Base-by-base conservation (phyloP, 2,329 filamentous ascomycete genomes). In the Periconia sp. region DNA sequence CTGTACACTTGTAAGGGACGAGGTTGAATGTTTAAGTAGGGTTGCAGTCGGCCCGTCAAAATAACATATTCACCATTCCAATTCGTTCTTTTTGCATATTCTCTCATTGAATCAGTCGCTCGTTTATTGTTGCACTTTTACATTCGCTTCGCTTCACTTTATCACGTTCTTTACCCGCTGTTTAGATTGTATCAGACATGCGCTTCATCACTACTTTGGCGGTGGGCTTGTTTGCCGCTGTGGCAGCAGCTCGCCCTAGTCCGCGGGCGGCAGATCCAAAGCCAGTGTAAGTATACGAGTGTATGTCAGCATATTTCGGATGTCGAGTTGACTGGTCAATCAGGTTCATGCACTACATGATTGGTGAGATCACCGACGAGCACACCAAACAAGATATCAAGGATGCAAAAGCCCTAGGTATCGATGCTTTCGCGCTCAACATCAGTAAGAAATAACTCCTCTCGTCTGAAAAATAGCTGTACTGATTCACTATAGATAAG, bases 401-500 rank as follows among this genome's bases (percentile, higher is more conserved):
- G 15, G 65, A 69, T 42, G 65, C 64, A 9, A 62, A 64, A 46
- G 49, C 57, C 1, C 54, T 73, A 1, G 74, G 72, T 6, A 53
- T 72, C 11, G 70, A 74, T 41, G 71, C 68, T 33, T 74, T 73
- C 43, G 71, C 69, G 1, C 54, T 74, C 42, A 74, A 74, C 41
- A 57, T 71, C 48, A 62, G 62, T 60, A 69, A 3, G 50, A 27
- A 33, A 43, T 50, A 50, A 19, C 20, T 8, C 52, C 50, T 20
- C 30, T 6, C 18, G 7, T n/a, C 8, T 11, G 20, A 30, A 33
- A 9, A 10, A 9, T n/a, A 8, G 9, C 33, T 37, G 3, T 37
- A 37, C 53, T 50, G 23, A 49, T n/a, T 37, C 15, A 40, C 3
- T 13, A 15, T 7, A 59, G 49, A 54, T 18, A 56, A 53, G 2